Percentiles rank a stretch among this genome's conserved stretches.
These are phyloP conservation scores for Apiospora koreana DNA, from an alignment of 2,329 filamentous ascomycete species.

Conservation along the genomic window DNA sequence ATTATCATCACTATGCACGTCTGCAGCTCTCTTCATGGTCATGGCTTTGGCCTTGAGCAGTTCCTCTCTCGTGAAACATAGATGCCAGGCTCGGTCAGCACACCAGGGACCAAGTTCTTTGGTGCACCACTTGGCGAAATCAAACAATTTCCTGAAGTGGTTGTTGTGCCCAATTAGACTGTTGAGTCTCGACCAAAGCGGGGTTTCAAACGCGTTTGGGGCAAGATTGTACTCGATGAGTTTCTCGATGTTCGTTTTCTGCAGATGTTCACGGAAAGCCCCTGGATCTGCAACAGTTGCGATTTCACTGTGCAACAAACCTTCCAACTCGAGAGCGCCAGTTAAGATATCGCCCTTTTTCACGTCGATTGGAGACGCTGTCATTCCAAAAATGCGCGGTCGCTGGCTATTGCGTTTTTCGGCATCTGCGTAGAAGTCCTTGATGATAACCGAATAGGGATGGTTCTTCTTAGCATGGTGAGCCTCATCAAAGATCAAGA, in stretches of 20 bases:
- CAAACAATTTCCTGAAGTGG: constrained; percentile 58
- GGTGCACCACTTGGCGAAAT: constrained; percentile 59
- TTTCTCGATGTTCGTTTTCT: constrained; percentile 61
- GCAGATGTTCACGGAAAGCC: constrained; percentile 55
- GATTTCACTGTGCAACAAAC: constrained; percentile 77
- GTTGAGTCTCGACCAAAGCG: constrained; percentile 61
- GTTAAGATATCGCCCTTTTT: constrained; percentile 66
- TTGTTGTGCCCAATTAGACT: constrained; percentile 40
- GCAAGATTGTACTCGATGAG: constrained; percentile 55
- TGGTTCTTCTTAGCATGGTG: constrained; percentile 96
- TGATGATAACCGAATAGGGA: constrained; percentile 86
- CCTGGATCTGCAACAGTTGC: constrained; percentile 65
- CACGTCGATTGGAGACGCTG: constrained; percentile 89
- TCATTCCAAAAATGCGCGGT: constrained; percentile 93
- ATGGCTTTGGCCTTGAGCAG: constrained; percentile 61
- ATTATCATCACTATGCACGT: constrained; percentile 23
- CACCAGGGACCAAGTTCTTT: constrained; percentile 80
- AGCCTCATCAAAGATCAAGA: constrained; percentile 93
- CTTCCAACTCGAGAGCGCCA: constrained; percentile 74
- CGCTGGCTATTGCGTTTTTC: constrained; percentile 45
- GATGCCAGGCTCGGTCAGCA: constrained; percentile 77
- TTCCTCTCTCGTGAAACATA: constrained; percentile 65
- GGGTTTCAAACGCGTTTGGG: constrained; percentile 58
- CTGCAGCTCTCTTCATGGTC: constrained; percentile 33
- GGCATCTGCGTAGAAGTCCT: constrained; percentile 71